These are phyloP conservation scores for Amaranthus cruentus DNA, from an alignment of 148 eudicot genomes.

Conservation along the genomic window DNA sequence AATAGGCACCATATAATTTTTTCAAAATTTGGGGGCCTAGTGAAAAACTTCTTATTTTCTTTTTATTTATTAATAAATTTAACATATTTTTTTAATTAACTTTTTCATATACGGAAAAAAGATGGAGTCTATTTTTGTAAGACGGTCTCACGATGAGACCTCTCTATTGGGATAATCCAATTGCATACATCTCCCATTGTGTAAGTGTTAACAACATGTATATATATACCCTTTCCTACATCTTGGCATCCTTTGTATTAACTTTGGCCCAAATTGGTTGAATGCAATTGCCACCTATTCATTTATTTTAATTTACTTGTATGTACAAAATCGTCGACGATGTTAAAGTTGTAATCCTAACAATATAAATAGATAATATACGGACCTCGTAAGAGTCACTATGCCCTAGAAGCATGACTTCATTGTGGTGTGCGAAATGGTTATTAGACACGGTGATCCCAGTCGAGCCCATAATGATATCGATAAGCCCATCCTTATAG, in stretches of 20 bases:
- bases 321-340: no score
- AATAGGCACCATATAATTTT: slow-evolving; percentile 79
- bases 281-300: slow-evolving; percentile 63
- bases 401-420: slow-evolving; percentile 84
- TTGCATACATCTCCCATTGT: slow-evolving; percentile 97
- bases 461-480: slow-evolving; percentile 81
- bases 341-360: no score
- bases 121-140: neutral
- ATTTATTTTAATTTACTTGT: neutral
- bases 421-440: slow-evolving; percentile 77
- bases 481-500: slow-evolving; percentile 79
- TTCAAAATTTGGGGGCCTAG: slow-evolving; percentile 59
- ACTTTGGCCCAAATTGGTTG: slow-evolving; percentile 72
- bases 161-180: slow-evolving; percentile 76
- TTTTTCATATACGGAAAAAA: neutral
- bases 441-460: slow-evolving; percentile 76
- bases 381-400: slow-evolving; percentile 49
- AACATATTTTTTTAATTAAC: slow-evolving; percentile 35
- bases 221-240: slow-evolving; percentile 77
- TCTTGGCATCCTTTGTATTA: slow-evolving; percentile 94
- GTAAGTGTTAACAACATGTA: slow-evolving; percentile 88
- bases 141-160: slow-evolving; percentile 29
- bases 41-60: slow-evolving; percentile 42
- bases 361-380: no score
- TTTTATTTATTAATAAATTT: slow-evolving; percentile 27